These are phyloP conservation scores for Penicillium silybi DNA, from an alignment of 495 filamentous ascomycete species.

Conservation along the genomic window DNA sequence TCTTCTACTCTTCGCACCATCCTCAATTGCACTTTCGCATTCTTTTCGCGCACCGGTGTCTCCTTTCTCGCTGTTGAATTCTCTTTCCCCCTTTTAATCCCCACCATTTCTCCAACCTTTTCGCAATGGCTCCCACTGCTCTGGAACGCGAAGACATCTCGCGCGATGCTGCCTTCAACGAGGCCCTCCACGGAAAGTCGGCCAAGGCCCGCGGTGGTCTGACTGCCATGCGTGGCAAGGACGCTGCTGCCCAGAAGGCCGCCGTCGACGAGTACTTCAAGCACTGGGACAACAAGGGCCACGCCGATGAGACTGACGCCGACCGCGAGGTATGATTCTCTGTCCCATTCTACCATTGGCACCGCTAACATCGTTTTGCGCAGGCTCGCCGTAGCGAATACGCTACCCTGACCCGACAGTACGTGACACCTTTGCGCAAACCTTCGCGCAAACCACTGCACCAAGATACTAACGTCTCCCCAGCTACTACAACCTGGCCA, in stretches of 20 bases:
- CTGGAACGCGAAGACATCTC: conserved; percentile 82
- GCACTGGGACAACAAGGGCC: conserved; percentile 95
- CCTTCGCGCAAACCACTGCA: background rate
- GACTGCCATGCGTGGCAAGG: conserved; percentile 80
- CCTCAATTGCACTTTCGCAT: conserved; percentile 8
- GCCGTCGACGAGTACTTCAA: conserved; percentile 99
- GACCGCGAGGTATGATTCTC: conserved; percentile 61
- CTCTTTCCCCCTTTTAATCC: conserved; percentile 23
- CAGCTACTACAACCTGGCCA: conserved; percentile 97
- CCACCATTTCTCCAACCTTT: conserved; percentile 11
- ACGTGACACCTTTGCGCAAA: conserved; percentile 47
- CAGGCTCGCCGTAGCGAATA: conserved; percentile 85
- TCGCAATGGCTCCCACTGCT: conserved; percentile 63
- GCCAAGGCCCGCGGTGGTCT: conserved; percentile 68
- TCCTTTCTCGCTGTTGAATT: conserved; percentile 10
- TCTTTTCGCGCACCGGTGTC: conserved; percentile 1
- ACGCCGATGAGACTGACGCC: conserved; percentile 72
- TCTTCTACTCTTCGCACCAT: background rate
- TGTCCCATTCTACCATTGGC: background rate
- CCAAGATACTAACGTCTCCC: conserved; percentile 11
- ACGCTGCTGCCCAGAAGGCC: conserved; percentile 74
- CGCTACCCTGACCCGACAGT: conserved; percentile 92
- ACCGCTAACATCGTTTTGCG: conserved; percentile 1
- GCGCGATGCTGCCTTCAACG: conserved; percentile 92
- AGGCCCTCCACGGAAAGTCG: conserved; percentile 85